Base-by-base conservation (phyloP, 441 rosid genomes). In the Isatis lusitanica region DNA sequence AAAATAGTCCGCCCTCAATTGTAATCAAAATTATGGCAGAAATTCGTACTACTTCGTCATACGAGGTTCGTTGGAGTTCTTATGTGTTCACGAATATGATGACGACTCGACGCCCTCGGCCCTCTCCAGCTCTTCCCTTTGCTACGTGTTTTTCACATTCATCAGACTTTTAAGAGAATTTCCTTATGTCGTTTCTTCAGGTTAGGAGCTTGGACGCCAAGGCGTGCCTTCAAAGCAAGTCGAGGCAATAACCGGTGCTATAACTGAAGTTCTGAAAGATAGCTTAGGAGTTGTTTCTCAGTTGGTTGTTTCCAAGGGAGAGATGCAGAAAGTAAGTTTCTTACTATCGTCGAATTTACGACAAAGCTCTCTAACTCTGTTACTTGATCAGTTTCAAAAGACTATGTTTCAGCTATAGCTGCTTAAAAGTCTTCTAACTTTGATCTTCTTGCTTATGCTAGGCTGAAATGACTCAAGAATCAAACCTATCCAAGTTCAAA, bases 151-250 rank as follows among this genome's bases (percentile, higher is more conserved):
- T 21, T 21, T 21, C 24, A 21, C 24, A 21, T 21, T 21, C 24
- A 21, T 21, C 24, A 21, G 24, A 21, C 24, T 21, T 21, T 21
- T 21, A 62, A 43, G 56, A 52, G 73, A 50, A 0, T 18, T 63
- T 43, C 64, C 26, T 39, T 30, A 26, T 53, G 55, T 70, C 66
- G 3, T 63, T 60, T 65, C 35, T 58, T 15, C 79, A 89, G 92
- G 92, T 87, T 55, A 79, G 88, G 79, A 77, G 80, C 66, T 82
- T 87, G n/a, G 94, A 89, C 78, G 86, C 84, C 81, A 89, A 79
- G 90, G 89, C 13, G 64, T 87, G 43, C 90, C 94, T 24, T 79
- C 90, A 12, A 85, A 85, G 68, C 90, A 89, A 79, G 92, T 90
- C 0, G 90, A 87, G 82, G 91, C 83, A 0, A 87, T 89, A 56